Conservation (phyloP, 2,329 filamentous ascomycete species). For the Mollisiaceae sp. region DNA sequence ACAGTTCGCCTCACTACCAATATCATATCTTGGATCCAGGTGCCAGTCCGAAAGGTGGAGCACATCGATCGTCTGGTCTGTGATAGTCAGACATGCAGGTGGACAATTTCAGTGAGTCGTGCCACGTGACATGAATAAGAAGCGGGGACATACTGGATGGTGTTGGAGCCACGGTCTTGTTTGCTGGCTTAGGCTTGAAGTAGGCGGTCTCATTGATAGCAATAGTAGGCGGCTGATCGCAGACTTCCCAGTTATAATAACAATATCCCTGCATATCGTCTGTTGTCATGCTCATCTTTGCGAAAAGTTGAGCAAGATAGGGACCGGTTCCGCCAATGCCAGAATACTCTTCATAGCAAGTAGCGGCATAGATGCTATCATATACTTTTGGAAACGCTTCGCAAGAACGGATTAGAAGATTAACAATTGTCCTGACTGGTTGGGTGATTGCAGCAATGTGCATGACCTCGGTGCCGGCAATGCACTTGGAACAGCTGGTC, state of each 20-base stretch:
- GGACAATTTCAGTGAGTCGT: background rate
- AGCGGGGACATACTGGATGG: background rate
- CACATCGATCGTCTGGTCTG: constrained; percentile 29
- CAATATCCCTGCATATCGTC: background rate
- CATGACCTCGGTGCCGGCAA: background rate
- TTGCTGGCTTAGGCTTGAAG: background rate
- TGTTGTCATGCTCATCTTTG: background rate
- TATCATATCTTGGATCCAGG: constrained; percentile 40
- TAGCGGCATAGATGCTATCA: background rate
- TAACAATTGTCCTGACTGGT: background rate
- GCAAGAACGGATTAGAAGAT: background rate
- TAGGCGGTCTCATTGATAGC: background rate
- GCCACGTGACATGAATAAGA: background rate
- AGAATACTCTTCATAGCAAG: background rate
- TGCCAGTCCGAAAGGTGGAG: constrained; percentile 43
- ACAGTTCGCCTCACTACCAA: constrained; percentile 42
- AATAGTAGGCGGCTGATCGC: background rate
- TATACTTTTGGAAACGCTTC: background rate
- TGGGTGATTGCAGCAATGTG: background rate
- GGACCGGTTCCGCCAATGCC: background rate
- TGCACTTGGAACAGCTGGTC: background rate
- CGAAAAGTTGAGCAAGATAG: background rate
- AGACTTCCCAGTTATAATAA: background rate
- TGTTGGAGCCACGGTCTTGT: background rate
- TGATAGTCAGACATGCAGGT: background rate